Evolutionary conservation across 2,329 filamentous ascomycete species (phyloP), one percentile per base, ranked within the genome.

Genomic region (Fusarium sp.): DNA sequence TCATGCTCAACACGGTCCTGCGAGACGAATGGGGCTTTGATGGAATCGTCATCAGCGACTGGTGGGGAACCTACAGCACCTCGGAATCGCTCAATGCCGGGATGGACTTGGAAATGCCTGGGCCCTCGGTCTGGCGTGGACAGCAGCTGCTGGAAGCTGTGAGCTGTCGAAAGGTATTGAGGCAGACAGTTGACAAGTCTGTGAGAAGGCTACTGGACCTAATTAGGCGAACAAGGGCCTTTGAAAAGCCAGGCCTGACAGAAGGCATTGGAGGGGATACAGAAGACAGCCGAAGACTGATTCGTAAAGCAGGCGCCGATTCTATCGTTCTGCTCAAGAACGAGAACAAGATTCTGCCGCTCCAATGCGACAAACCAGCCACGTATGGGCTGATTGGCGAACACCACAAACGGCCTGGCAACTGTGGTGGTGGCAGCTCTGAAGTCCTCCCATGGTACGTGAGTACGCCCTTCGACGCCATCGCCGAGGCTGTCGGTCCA

Each of bases 251-350:
- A n/a, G n/a, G n/a, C n/a, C n/a, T n/a, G n/a, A n/a, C n/a, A n/a
- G n/a, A n/a, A n/a, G n/a, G n/a, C n/a, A n/a, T n/a, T n/a, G n/a
- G n/a, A n/a, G n/a, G n/a, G n/a, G 44, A 58, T 13, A 49, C 49
- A 4, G 15, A 32, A 19, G 68, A 72, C 39, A 53, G 57, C 25
- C 72, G 72, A 9, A 67, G 70, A 11, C 24, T 65, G 1, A 51
- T 48, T 24, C 44, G 55, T 32, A 46, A 53, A 22, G 49, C 49
- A 13, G 52, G 86, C 4, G 79, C 81, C 0, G 83, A 88, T 53
- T 85, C 84, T 1, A 83, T 89, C n/a, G 59, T 57, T 7, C 55
- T 63, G 2, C 52, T 67, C 6, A 69, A 70, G 51, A 66, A 70
- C 15, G 44, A 58, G 7, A 24, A 34, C 10, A 32, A 29, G 0